Base-by-base conservation (phyloP, 23 red algal genomes). In the Agarophyton chilense region DNA sequence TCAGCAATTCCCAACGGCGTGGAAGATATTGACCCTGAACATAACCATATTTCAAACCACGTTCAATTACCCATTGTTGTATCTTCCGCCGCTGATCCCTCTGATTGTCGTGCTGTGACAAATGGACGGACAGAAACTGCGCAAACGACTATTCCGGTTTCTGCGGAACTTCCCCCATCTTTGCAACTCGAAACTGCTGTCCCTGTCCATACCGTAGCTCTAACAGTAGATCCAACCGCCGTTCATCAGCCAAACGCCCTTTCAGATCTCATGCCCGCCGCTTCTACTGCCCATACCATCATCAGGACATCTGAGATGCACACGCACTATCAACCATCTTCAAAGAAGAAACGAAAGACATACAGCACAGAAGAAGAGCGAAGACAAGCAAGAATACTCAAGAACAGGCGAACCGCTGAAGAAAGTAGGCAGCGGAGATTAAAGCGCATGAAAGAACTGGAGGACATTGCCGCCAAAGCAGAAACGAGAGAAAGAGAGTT, bases 311-410 rank as follows among this genome's bases (percentile, higher is more conserved):
- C 68, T 19, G 68, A 74, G 11, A 6, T 74, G 19, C 33, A 74
- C 41, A 1, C 41, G 10, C 21, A 74, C 9, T 39, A 34, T 11
- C 68, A 74, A 39, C 68, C 68, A 47, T 39, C 38, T 22, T 14
- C 41, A 2, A 74, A 74, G 68, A 91, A 82, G 77, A 94, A 87
- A 51, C 61, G 91, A 43, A 78, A 81, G 42, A 85, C 72, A 29
- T 94, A 86, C 55, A 78, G 55, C 56, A 87, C 79, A 53, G 91
- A 94, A 41, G 91, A 94, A 45, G 91, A 94, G 43, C 80, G 91
- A 50, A 49, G 72, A 34, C 51, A 94, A 66, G 91, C 91, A 7
- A 64, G 91, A 65, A 86, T 94, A 16, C 71, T 86, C 19, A 94
- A 94, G 56, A 94, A 94, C 53, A 51, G 91, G 39, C 28, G 91